Base-by-base conservation (phyloP, 2,329 filamentous ascomycete genomes). In the Zopfia rhizophila region DNA sequence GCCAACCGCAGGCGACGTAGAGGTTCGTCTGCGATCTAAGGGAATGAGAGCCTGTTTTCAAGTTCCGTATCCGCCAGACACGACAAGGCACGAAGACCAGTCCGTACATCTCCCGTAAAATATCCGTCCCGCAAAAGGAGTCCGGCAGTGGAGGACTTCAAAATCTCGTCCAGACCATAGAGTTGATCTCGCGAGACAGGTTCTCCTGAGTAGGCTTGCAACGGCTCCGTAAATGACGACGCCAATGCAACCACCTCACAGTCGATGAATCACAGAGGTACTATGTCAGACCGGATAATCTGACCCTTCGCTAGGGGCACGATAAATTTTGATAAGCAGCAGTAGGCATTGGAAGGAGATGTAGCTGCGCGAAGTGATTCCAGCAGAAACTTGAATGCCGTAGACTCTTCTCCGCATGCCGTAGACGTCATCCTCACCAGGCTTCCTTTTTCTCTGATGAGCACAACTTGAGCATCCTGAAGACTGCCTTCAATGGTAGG, bases 31-130 rank as follows among this genome's bases (percentile, higher is more conserved):
- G 37, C 28, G 14, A 51, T 14, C 53, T 48, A 60, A 17, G 53
- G 51, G 24, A 52, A 53, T 11, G 46, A 48, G 7, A 60, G 39
- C 5, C 57, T 53, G 13, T 50, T 50, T 13, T 37, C n/a, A 22
- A 59, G 21, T 30, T 58, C 56, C 7, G 14, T 10, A 19, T 37
- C 33, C 16, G 12, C 16, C 7, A n/a, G 29, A 32, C n/a, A n/a
- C n/a, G n/a, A n/a, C n/a, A n/a, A n/a, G n/a, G n/a, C n/a, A n/a
- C 24, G n/a, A 27, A 10, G 8, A n/a, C 24, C 8, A 27, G 24
- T 27, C 24, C 8, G 24, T 27, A 8, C n/a, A n/a, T n/a, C n/a
- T n/a, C n/a, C n/a, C n/a, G 29, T 8, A 16, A 12, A 7, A 10
- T 8, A 12, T 8, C 14, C 29, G 11, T 32, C 8, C 8, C 8